Evolutionary conservation across 441 rosid species (phyloP).

Genomic region (Populus hybrid): DNA sequence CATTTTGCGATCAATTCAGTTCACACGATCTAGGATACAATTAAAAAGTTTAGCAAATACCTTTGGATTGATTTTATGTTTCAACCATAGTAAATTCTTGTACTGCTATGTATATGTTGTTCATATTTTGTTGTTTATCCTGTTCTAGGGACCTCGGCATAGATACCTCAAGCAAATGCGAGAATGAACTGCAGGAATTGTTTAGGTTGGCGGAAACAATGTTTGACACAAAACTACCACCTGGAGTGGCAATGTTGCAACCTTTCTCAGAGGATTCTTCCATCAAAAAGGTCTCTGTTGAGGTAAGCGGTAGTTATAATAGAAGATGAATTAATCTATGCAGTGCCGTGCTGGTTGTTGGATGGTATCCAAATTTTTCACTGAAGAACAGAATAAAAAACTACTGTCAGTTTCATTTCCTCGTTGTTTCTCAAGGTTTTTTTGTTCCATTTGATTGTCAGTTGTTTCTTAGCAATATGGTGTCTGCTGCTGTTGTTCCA

Average conservation of each 20-base stretch:
- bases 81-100: neutral
- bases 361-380: neutral
- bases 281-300: slow-evolving; percentile 68
- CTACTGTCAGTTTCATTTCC: neutral
- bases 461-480: neutral
- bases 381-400: neutral
- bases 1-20: slow-evolving; percentile 1
- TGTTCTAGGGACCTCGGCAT: slow-evolving; percentile 78
- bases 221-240: slow-evolving; percentile 89
- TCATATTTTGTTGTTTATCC: slow-evolving; percentile 3
- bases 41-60: slow-evolving; percentile 2
- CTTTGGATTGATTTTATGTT: slow-evolving; percentile 3
- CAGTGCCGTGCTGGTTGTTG: neutral
- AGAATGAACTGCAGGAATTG: slow-evolving; percentile 70
- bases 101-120: neutral
- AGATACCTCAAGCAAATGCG: slow-evolving; percentile 53
- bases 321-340: neutral
- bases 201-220: slow-evolving; percentile 77
- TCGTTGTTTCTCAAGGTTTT: neutral
- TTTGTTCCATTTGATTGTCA: neutral
- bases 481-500: neutral
- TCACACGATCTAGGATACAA: neutral
- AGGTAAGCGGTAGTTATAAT: slow-evolving; percentile 34
- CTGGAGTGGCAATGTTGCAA: slow-evolving; percentile 75
- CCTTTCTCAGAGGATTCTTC: slow-evolving; percentile 90